A percentile compares a stretch with the other conserved stretches of the same genome.
phyloP scores from a whole-genome alignment of 495 filamentous ascomycete species.

The Aspergillus heteromorphus region DNA sequence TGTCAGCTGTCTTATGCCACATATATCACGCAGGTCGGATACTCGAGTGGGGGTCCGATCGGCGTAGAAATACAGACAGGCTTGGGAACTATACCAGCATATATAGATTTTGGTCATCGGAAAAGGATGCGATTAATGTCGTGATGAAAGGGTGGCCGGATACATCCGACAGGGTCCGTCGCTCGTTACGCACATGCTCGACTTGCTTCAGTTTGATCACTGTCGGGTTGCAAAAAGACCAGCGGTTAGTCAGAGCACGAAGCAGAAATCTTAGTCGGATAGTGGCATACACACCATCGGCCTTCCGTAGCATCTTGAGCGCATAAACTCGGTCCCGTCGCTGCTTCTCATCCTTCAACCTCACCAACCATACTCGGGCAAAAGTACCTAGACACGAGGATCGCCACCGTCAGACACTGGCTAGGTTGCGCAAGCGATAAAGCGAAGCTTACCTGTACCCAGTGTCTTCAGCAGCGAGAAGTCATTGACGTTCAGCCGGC shows the following conservation, averaged over 20 bases:
- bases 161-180: conserved; percentile 78
- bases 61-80: neutral
- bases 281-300: conserved; percentile 53
- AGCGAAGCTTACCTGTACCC: conserved; percentile 63
- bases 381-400: conserved; percentile 68
- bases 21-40: neutral
- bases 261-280: conserved; percentile 2
- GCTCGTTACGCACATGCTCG: conserved; percentile 94
- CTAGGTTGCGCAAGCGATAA: conserved; percentile 8
- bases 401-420: conserved; percentile 27
- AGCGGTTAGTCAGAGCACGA: conserved; percentile 4
- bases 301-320: conserved; percentile 89
- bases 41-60: neutral
- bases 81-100: conserved; percentile 62
- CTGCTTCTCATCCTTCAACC: conserved; percentile 53
- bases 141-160: conserved; percentile 95
- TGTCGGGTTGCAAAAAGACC: conserved; percentile 24
- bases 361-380: conserved; percentile 86
- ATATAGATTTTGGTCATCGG: conserved; percentile 82
- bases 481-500: conserved; percentile 58
- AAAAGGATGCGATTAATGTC: conserved; percentile 82
- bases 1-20: conserved; percentile 16
- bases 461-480: conserved; percentile 85
- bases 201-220: conserved; percentile 96
- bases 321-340: conserved; percentile 74